These are phyloP conservation scores for Ophiostoma quercus DNA, from an alignment of 2,329 filamentous ascomycete species.

Conservation along the genomic window DNA sequence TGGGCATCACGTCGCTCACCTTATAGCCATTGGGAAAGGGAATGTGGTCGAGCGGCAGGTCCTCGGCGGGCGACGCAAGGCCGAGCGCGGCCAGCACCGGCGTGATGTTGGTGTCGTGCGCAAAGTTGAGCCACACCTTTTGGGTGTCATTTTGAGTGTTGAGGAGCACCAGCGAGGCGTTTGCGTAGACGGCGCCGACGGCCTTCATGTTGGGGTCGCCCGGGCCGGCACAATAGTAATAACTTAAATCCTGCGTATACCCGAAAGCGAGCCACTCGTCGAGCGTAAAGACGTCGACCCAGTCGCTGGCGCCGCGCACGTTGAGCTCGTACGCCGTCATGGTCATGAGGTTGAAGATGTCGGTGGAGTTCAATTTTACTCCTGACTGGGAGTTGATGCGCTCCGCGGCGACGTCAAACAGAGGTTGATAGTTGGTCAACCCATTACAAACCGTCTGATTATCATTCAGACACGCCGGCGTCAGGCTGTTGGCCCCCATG, in stretches of 20 bases:
- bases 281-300: constrained; percentile 57
- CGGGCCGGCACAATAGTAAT: constrained; percentile 61
- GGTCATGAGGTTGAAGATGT: constrained; percentile 25
- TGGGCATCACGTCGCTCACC: constrained; percentile 46
- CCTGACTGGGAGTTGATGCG: constrained; percentile 20
- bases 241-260: constrained; percentile 62
- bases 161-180: constrained; percentile 22
- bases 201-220: constrained; percentile 34
- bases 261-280: constrained; percentile 60
- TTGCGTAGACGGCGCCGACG: constrained; percentile 25
- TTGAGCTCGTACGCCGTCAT: constrained; percentile 26
- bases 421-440: constrained; percentile 23
- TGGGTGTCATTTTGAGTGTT: constrained; percentile 21
- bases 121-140: constrained; percentile 23
- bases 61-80: constrained; percentile 10
- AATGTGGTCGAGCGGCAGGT: constrained; percentile 44
- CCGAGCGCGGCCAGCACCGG: constrained; percentile 25
- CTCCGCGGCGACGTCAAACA: constrained; percentile 19
- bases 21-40: constrained; percentile 31
- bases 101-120: constrained; percentile 27
- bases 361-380: constrained; percentile 20
- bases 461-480: constrained; percentile 50
- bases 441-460: constrained; percentile 35
- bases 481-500: constrained; percentile 45
- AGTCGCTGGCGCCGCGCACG: constrained; percentile 46